Percentiles rank a stretch among this genome's conserved stretches.
Evolutionary conservation across 2,329 filamentous ascomycete species (phyloP).

Genomic region (Pestalotiopsis sp.): DNA sequence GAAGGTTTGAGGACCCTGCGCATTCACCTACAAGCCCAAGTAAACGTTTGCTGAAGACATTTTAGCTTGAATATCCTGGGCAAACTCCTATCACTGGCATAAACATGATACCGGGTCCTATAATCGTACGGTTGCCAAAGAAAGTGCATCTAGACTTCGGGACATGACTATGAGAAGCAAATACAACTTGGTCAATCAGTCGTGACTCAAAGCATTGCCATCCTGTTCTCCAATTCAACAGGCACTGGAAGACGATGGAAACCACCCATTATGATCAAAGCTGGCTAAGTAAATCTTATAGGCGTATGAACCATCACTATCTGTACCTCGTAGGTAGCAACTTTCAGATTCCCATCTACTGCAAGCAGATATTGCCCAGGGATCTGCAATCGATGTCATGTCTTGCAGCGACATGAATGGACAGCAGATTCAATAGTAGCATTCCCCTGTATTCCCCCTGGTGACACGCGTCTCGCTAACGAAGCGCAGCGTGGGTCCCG

Average conservation of each 20-base stretch:
- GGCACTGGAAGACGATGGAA: not conserved
- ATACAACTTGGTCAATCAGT: not conserved
- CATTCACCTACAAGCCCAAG: not conserved
- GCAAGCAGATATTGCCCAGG: not conserved
- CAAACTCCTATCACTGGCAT: not conserved
- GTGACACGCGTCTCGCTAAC: not conserved
- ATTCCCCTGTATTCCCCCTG: not conserved
- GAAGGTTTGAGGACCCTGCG: not conserved
- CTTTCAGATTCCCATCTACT: not conserved
- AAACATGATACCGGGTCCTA: not conserved
- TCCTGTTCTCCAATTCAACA: not conserved
- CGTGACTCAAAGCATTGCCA: not conserved
- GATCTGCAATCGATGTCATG: not conserved
- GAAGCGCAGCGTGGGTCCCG: not conserved
- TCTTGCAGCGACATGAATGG: not conserved
- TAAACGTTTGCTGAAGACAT: not conserved
- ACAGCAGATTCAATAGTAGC: not conserved
- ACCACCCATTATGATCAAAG: not conserved
- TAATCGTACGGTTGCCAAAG: not conserved
- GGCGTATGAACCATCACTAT: not conserved
- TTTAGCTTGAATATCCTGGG: not conserved
- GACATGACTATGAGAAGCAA: not conserved
- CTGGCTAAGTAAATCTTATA: not conserved
- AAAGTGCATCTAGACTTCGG: not conserved
- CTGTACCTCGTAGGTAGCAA: not conserved